Evolutionary conservation across 805 yeast genomes (phyloP).

Genomic region (Sungouiella thailandica): DNA sequence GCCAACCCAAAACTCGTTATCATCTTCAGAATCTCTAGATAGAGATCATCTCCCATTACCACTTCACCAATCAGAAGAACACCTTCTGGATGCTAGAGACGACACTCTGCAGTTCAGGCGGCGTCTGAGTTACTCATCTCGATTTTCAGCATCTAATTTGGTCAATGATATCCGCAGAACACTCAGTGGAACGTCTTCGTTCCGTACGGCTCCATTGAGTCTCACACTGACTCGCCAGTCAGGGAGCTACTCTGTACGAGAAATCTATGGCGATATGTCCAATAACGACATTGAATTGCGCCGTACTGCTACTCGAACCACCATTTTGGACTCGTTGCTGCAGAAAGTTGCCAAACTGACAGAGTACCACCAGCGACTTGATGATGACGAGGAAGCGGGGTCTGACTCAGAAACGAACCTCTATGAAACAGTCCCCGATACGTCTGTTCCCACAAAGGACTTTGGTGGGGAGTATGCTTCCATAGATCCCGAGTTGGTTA

Average conservation of each 20-base stretch:
- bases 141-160: not conserved
- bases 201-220: constrained; percentile 3
- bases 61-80: no score
- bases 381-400: constrained; percentile 16
- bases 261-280: constrained; percentile 37
- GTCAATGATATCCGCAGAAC: constrained; percentile 4
- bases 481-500: constrained; percentile 61
- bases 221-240: constrained; percentile 7
- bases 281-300: constrained; percentile 33
- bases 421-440: constrained; percentile 19
- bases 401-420: constrained; percentile 2
- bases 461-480: constrained; percentile 51
- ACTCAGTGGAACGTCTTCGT: constrained; percentile 6
- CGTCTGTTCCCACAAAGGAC: constrained; percentile 30
- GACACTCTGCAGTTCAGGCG: not conserved
- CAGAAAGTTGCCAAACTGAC: constrained; percentile 19
- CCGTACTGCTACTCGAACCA: constrained; percentile 41
- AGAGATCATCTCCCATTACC: not conserved
- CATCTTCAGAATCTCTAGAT: not conserved
- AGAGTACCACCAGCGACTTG: not conserved
- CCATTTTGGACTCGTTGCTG: constrained; percentile 37
- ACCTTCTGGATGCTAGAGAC: no score
- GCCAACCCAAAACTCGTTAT: no score
- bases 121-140: not conserved
- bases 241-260: constrained; percentile 25